Conservation (phyloP, 2,329 filamentous ascomycete genomes). For the Huntiella omanensis region DNA sequence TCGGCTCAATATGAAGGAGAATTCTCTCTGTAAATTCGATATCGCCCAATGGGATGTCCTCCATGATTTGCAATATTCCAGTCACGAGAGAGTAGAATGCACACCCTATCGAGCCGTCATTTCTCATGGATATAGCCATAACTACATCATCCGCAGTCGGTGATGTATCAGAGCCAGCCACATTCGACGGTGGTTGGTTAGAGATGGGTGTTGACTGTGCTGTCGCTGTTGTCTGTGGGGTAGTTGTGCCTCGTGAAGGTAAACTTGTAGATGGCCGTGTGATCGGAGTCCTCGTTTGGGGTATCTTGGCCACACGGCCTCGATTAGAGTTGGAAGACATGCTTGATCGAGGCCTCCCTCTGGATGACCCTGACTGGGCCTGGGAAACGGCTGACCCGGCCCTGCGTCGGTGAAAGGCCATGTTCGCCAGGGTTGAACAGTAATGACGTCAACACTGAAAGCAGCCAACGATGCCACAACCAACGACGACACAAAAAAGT, state of each 20-base stretch:
- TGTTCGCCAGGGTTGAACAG: too few relatives aligned
- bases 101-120: slow-evolving; percentile 58
- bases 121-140: slow-evolving; percentile 56
- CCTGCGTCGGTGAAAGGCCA: too few relatives aligned
- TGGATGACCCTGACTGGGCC: too few relatives aligned
- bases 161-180: background rate
- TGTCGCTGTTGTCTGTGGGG: background rate
- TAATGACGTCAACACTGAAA: too few relatives aligned
- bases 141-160: slow-evolving; percentile 4
- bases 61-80: slow-evolving; percentile 53
- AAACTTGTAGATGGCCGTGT: too few relatives aligned
- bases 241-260: background rate
- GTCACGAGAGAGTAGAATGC: slow-evolving; percentile 60
- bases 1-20: slow-evolving; percentile 34
- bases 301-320: too few relatives aligned
- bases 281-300: background rate
- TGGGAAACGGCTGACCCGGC: too few relatives aligned
- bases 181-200: background rate
- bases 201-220: background rate
- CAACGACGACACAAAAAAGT: too few relatives aligned
- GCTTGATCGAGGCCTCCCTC: too few relatives aligned
- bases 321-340: too few relatives aligned
- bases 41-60: slow-evolving; percentile 54
- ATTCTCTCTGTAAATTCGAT: slow-evolving; percentile 48
- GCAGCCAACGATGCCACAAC: too few relatives aligned